These are phyloP conservation scores for Periglandula ipomoeae DNA, from an alignment of 2,329 filamentous ascomycete species.

Conservation along the genomic window DNA sequence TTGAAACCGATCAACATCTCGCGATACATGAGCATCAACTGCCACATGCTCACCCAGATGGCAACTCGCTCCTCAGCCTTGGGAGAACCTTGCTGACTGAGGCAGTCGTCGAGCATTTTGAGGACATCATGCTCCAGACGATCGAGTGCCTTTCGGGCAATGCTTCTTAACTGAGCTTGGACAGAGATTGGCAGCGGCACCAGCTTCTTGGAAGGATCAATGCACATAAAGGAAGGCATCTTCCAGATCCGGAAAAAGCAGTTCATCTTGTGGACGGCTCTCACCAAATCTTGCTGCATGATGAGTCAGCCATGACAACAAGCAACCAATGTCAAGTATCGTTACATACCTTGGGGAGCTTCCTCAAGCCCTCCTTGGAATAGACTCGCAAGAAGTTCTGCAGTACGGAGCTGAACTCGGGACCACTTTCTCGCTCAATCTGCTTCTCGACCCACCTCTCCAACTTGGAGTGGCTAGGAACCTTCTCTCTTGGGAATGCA, in stretches of 20 bases:
- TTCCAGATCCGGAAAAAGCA: slow-evolving; percentile 43
- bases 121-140: slow-evolving; percentile 30
- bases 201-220: slow-evolving; percentile 27
- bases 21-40: slow-evolving; percentile 39
- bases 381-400: slow-evolving; percentile 30
- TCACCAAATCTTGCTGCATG: slow-evolving; percentile 31
- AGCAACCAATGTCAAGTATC: not conserved
- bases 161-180: slow-evolving; percentile 29
- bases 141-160: slow-evolving; percentile 28
- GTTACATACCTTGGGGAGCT: slow-evolving; percentile 28
- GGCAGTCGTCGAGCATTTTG: slow-evolving; percentile 29
- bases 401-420: slow-evolving; percentile 23
- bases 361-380: slow-evolving; percentile 21
- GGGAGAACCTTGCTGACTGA: slow-evolving; percentile 29
- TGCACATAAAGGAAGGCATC: slow-evolving; percentile 31
- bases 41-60: slow-evolving; percentile 41
- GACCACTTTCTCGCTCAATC: slow-evolving; percentile 23
- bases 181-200: slow-evolving; percentile 29
- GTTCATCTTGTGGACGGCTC: slow-evolving; percentile 35
- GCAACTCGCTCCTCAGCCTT: slow-evolving; percentile 30
- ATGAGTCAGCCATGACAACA: slow-evolving; percentile 11
- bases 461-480: slow-evolving; percentile 25
- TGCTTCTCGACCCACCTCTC: slow-evolving; percentile 29
- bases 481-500: slow-evolving; percentile 27
- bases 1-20: slow-evolving; percentile 28